Base-by-base conservation (phyloP, 2,329 filamentous ascomycete genomes). In the Alternaria sp. region DNA sequence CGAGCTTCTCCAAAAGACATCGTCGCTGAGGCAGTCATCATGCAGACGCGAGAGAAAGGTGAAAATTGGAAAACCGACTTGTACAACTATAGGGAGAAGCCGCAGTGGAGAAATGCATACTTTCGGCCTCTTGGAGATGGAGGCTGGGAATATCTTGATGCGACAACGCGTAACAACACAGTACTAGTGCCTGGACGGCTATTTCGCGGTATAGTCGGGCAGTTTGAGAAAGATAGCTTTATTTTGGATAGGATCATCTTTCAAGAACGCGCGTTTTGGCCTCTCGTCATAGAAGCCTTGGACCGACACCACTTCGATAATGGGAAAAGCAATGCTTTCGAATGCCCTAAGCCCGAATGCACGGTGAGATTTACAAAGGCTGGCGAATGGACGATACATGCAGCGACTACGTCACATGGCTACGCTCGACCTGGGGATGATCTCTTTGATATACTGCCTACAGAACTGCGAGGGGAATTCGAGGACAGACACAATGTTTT, bases 351-450 rank as follows among this genome's bases (percentile, higher is more conserved):
- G 3, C 32, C 45, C 59, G 49, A 36, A 12, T 71, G 67, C 57
- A 21, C 59, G 15, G 61, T 23, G 6, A 59, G 56, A 30, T 69
- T 71, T 49, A 54, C 56, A 5, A 54, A 66, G 25, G 60, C 62
- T 30, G 68, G 67, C 19, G 52, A 64, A 59, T 71, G 65, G 67
- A 65, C 62, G 23, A 12, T 55, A n/a, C 68, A 71, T 63, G 68
- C 68, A 23, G 58, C 57, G 55, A 57, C 61, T 40, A 12, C 55
- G 23, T 61, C 63, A 55, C 47, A 50, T 40, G 26, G 47, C 10
- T 51, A 5, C 25, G 47, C n/a, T 15, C 6, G 47, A 59, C 25
- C 59, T 17, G 57, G 44, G 19, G 13, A 62, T n/a, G 26, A 1
- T 51, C 10, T 15, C 12, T 51, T 32, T 11, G n/a, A 51, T 8